Evolutionary conservation across 768 basidiomycete genomes (phyloP), one percentile per base, ranked within the genome.

Genomic region (Termitomyces sp.): DNA sequence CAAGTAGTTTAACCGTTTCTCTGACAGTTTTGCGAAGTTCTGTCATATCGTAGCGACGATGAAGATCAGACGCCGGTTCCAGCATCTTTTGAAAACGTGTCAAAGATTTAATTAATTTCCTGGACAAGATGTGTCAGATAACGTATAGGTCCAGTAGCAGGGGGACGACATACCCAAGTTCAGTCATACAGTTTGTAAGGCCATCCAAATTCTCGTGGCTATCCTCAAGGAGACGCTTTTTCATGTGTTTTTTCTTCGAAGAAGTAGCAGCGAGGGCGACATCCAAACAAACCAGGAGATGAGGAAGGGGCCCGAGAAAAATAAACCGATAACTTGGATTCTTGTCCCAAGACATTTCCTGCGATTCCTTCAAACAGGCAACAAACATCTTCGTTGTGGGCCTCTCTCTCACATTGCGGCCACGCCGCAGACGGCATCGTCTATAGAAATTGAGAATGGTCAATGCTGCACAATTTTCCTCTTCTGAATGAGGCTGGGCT

Each of bases 271-370:
- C 37, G 12, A 71, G 64, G 22, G 67, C 63, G n/a, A 64, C 53
- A 47, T 80, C 74, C 29, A 81, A 68, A 59, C 73, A 78, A 2
- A 76, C 59, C 3, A 79, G 64, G 29, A 80, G 60, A 51, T 71
- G 74, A 1, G 79, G 76, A 8, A 81, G 65, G 42, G 71, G 70
- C 2, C 72, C 71, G 7, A 71, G 63, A 61, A 75, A 79, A 14
- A 76, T 64, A 0, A 64, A 55, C 14, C 69, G 70, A 57, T 82
- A 80, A 18, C 55, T 58, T 5, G 56, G 34, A 6, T 59, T 61
- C 26, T 53, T 55, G 34, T 57, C 36, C 75, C 76, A 74, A 3
- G 56, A 52, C 29, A 69, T 67, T 7, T 56, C 61, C 42, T 59
- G 61, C 26, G 69, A 67, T 26, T 65, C 63, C 44, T 62, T 59